Evolutionary conservation across 139 green algal species (phyloP), one percentile per base, ranked within the genome.

Genomic region (Zygnema cylindricum): DNA sequence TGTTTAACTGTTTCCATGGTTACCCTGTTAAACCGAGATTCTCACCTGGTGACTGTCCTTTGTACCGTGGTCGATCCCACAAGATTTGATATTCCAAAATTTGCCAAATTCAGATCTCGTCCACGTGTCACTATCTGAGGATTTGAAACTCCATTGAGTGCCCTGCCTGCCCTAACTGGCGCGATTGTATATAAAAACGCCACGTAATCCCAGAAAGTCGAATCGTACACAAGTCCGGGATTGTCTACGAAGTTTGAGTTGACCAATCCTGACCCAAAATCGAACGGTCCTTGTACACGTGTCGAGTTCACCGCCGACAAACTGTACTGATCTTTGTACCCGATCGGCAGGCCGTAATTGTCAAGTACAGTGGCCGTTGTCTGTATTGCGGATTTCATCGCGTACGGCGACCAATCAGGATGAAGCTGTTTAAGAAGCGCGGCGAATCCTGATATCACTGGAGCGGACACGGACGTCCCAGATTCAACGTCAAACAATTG

Each of bases 401-500:
- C 33, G 38, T 43, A 55, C 33, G 83, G 83, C 39, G 25, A 71
- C 83, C 83, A 88, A 33, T 57, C 39, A 36, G 83, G 83, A 36
- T 85, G 69, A 23, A 35, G 33, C 69, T 86, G 39, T 41, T 78
- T 73, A 25, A 90, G 41, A 39, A 90, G 85, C 41, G 81, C 77
- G 2, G 39, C 76, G n/a, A 86, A 40, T 22, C 85, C 85, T 25
- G 85, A 55, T 11, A 90, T 54, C 22, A 81, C 43, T 33, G 85
- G 57, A 0, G 85, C 43, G 16, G 85, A 77, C 63, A 90, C 84
- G 0, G 85, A 90, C 40, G 85, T 90, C 41, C 85, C 85, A 40
- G 85, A 90, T 55, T 71, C n/a, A 16, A 90, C 3, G 0, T 73
- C 25, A 39, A 90, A 90, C 1, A 33, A 49, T 54, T 79, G 11